These are phyloP conservation scores for Mycotypha africana DNA, from an alignment of 371 early-diverging fungal genomes.

Conservation along the genomic window DNA sequence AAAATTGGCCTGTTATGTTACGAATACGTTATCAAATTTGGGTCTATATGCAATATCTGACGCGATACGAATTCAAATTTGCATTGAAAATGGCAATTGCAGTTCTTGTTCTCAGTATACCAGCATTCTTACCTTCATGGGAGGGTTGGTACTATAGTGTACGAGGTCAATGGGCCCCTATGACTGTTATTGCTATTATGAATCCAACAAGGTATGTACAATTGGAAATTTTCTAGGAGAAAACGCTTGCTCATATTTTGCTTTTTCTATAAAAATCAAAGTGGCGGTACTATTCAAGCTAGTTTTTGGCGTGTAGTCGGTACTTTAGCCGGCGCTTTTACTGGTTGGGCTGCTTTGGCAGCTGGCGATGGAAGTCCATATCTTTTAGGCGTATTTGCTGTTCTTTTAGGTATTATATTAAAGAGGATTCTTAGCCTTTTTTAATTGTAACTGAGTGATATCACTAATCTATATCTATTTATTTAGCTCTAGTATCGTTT, in stretches of 20 bases:
- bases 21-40: slow-evolving; percentile 46
- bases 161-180: slow-evolving; percentile 56
- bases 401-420: slow-evolving; percentile 52
- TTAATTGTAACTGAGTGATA: too few relatives aligned
- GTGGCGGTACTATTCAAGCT: slow-evolving; percentile 51
- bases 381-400: slow-evolving; percentile 46
- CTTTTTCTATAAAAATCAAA: too few relatives aligned
- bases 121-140: slow-evolving; percentile 45
- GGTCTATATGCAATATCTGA: slow-evolving; percentile 34
- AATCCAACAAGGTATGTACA: slow-evolving; percentile 47
- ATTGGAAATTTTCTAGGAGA: background rate
- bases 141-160: slow-evolving; percentile 30
- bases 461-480: background rate
- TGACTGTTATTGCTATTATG: slow-evolving; percentile 57
- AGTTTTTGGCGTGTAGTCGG: slow-evolving; percentile 53
- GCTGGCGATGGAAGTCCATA: slow-evolving; percentile 46
- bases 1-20: slow-evolving; percentile 7
- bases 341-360: slow-evolving; percentile 47
- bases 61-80: slow-evolving; percentile 50
- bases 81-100: slow-evolving; percentile 56
- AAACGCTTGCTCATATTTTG: background rate
- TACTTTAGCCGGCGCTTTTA: slow-evolving; percentile 44
- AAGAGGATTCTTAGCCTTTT: too few relatives aligned
- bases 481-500: slow-evolving; percentile 36
- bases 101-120: slow-evolving; percentile 36